phyloP scores from a whole-genome alignment of 257 asterid species.

The Nicotiana paniculata region DNA sequence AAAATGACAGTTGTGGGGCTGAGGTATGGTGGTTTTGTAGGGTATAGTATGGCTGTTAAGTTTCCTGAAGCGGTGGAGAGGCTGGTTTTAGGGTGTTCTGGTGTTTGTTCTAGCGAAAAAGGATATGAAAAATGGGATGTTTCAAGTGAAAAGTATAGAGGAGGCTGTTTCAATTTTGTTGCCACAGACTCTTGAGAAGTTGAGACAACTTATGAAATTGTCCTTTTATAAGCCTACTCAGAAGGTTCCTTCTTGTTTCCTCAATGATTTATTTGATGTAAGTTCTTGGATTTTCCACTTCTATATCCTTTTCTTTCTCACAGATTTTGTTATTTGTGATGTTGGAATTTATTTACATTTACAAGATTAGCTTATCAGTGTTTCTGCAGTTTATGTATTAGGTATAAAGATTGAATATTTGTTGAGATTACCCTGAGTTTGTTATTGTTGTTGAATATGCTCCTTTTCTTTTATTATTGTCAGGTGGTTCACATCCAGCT shows the following conservation, averaged over 20 bases:
- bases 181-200: constrained; percentile 57
- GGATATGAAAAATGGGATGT: constrained; percentile 75
- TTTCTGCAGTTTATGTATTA: not conserved
- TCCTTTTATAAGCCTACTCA: constrained; percentile 58
- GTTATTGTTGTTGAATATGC: too few species aligned
- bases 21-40: constrained; percentile 89
- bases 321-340: not conserved
- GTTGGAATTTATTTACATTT: not conserved
- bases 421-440: not conserved
- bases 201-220: constrained; percentile 48
- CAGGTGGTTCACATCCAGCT: too few species aligned
- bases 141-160: constrained; percentile 59
- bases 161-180: constrained; percentile 58
- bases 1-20: constrained; percentile 55
- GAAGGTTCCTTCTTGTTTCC: constrained; percentile 68
- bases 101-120: constrained; percentile 65
- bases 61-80: constrained; percentile 66
- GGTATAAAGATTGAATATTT: not conserved
- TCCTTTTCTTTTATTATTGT: too few species aligned
- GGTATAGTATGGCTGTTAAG: constrained; percentile 66
- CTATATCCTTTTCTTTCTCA: not conserved
- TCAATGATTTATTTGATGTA: constrained; percentile 64
- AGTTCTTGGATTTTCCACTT: constrained; percentile 15
- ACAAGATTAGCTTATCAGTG: not conserved
- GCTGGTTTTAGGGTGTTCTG: constrained; percentile 63